These are phyloP conservation scores for Zea mays DNA, from an alignment of 176 grass and related monocot species.

Conservation along the genomic window DNA sequence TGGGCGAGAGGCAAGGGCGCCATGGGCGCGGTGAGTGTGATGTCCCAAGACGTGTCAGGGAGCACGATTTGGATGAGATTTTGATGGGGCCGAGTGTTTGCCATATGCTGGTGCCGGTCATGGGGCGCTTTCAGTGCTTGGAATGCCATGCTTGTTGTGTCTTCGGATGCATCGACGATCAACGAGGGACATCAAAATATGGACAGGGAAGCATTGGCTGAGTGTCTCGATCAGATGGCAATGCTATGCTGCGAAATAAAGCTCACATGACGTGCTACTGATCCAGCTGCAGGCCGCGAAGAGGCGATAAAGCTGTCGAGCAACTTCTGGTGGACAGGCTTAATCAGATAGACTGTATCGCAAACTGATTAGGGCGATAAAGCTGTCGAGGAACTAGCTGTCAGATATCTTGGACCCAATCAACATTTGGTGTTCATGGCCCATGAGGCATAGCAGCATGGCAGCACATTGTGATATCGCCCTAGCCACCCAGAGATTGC, in stretches of 20 bases:
- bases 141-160: background rate
- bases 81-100: constrained; percentile 13
- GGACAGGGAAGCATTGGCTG: background rate
- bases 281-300: background rate
- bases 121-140: background rate
- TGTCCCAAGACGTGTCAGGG: background rate
- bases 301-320: constrained; percentile 1
- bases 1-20: constrained; percentile 16
- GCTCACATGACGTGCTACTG: constrained; percentile 20
- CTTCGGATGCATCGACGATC: background rate
- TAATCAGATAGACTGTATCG: too few relatives aligned
- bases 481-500: background rate
- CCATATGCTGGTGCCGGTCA: background rate
- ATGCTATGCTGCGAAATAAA: background rate
- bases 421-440: background rate
- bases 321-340: background rate
- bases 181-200: background rate
- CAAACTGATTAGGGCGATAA: too few relatives aligned
- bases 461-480: background rate
- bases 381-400: too few relatives aligned
- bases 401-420: constrained; percentile 26
- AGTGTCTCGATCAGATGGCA: background rate
- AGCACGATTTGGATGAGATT: background rate
- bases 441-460: constrained; percentile 7
- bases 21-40: background rate